Percentiles rank a stretch among this genome's conserved stretches.
Conservation (phyloP, 2,329 filamentous ascomycete species). For the Colletotrichum echinochloae region DNA sequence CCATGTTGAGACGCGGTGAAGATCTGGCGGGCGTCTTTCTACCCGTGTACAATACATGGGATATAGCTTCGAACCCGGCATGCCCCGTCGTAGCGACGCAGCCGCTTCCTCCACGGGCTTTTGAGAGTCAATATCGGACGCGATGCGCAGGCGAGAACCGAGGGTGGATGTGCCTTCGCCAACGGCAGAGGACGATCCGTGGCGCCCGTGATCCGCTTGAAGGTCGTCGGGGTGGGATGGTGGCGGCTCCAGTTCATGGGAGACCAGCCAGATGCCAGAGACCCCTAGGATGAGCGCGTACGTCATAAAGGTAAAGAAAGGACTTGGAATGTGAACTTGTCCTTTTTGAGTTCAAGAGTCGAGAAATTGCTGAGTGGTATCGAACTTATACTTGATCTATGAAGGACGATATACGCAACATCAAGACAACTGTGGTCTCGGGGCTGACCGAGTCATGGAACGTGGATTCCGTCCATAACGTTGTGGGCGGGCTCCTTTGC, state of each 20-base stretch:
- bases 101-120: constrained; percentile 32
- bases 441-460: neutral
- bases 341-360: neutral
- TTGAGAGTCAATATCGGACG: constrained; percentile 37
- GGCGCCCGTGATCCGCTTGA: constrained; percentile 40
- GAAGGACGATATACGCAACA: neutral
- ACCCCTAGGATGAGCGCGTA: constrained; percentile 42
- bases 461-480: neutral
- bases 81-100: constrained; percentile 11
- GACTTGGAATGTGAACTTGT: neutral
- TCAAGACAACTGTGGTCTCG: neutral
- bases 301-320: constrained; percentile 12
- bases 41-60: constrained; percentile 42
- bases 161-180: constrained; percentile 23
- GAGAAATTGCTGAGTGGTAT: neutral
- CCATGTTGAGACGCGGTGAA: neutral
- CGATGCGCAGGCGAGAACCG: constrained; percentile 32
- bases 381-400: neutral
- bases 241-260: constrained; percentile 36
- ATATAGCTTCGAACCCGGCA: constrained; percentile 32
- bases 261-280: constrained; percentile 43
- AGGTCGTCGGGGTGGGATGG: constrained; percentile 37
- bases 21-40: neutral
- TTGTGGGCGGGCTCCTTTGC: neutral
- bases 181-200: constrained; percentile 39